These are phyloP conservation scores for Pelargonium australe DNA, from an alignment of 441 rosid species.

Conservation along the genomic window DNA sequence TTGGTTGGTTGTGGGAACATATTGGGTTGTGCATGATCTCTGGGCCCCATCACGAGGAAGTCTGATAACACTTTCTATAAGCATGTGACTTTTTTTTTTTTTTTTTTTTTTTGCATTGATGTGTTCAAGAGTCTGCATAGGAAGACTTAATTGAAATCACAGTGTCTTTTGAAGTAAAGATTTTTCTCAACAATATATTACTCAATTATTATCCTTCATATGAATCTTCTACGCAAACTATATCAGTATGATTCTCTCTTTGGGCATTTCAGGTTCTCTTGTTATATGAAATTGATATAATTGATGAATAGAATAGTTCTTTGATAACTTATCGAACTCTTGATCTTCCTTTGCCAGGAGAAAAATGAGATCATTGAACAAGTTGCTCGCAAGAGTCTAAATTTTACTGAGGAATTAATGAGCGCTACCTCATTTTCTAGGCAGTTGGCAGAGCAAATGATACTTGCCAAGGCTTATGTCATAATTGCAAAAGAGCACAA, in stretches of 20 bases:
- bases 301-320: not conserved
- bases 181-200: no score
- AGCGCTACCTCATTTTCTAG: constrained; percentile 70
- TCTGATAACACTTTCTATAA: no score
- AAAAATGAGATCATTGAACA: constrained; percentile 33
- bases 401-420: constrained; percentile 61
- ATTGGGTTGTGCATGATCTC: no score
- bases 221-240: not conserved
- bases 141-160: no score
- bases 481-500: constrained; percentile 90
- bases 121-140: no score
- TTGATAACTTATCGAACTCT: constrained; percentile 20
- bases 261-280: not conserved
- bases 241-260: not conserved
- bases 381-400: constrained; percentile 37
- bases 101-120: no score
- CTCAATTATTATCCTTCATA: no score
- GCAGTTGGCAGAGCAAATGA: constrained; percentile 84
- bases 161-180: no score
- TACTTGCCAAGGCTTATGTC: constrained; percentile 93
- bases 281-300: constrained; percentile 1
- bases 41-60: no score
- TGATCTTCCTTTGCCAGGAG: constrained; percentile 38
- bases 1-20: no score
- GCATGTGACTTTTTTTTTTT: no score